Evolutionary conservation across 495 filamentous ascomycete species (phyloP), one percentile per base, ranked within the genome.

Genomic region (Rusavskia elegans): DNA sequence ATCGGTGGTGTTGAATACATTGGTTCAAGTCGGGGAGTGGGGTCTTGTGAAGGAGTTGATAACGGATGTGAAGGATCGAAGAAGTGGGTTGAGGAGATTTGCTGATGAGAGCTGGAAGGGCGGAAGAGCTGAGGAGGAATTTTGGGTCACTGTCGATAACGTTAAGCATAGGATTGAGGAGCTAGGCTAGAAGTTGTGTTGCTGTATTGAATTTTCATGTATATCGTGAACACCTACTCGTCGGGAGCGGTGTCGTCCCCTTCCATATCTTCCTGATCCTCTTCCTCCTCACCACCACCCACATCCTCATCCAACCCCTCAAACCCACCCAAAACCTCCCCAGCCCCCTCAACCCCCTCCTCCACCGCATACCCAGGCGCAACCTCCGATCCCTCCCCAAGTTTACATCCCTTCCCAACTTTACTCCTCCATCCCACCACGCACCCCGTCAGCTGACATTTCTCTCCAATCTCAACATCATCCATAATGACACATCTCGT

Each of bases 401-500:
- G 67, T 17, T 74, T 72, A 45, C 77, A 83, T 44, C 83, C 83
- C 23, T 83, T 80, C 1, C 89, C 88, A 45, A 97, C 75, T 59
- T 79, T 80, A 46, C 76, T 79, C 45, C 85, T 68, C 48, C 80
- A 76, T 0, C 93, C 92, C 10, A 97, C 61, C 23, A 95, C 79
- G 58, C 87, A 94, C 2, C 84, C 85, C 8, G 81, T 88, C 45
- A 97, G 65, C 60, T 81, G 80, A 55, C 78, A 83, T 20, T 82
- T 78, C 58, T 82, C 80, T 7, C 81, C 88, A 5, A 98, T 78
- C 4, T 84, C 79, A 4, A 82, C 88, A 9, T 87, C 86, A 51
- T 95, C 89, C 85, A 98, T 93, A 30, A 98, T 65, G 29, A 97
- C 63, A 64, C 90, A 96, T 49, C 86, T 76, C 38, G 75, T 78